Evolutionary conservation across 148 eudicot species (phyloP).

Genomic region (Rhododendron vialii): DNA sequence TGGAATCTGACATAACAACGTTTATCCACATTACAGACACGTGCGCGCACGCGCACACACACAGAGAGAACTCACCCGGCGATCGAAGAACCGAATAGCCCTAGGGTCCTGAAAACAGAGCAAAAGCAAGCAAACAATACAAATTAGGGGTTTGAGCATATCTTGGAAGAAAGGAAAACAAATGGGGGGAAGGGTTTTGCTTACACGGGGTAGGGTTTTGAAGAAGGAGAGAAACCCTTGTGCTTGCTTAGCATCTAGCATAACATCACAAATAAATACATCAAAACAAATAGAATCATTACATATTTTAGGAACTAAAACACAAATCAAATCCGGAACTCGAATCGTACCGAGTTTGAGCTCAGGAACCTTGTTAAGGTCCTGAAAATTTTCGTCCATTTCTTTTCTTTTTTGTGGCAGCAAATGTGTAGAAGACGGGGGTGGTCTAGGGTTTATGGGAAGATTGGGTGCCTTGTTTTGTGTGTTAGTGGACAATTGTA

Average conservation of each 20-base stretch:
- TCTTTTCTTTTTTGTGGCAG: background rate
- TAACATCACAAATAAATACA: background rate
- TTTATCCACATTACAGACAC: background rate
- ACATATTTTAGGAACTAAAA: background rate
- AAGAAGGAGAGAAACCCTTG: conserved; percentile 95
- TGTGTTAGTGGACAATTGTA: background rate
- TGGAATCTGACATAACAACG: background rate
- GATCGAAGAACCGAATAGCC: conserved; percentile 83
- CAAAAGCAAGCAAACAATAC: conserved; percentile 7
- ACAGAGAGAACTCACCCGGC: conserved; percentile 54
- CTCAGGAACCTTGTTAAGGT: conserved; percentile 79
- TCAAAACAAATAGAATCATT: background rate
- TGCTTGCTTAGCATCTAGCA: conserved; percentile 84
- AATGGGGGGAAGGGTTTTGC: conserved; percentile 3
- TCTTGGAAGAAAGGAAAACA: background rate
- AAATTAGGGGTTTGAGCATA: background rate
- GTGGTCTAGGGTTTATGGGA: conserved; percentile 15
- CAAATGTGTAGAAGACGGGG: background rate
- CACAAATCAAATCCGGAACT: background rate
- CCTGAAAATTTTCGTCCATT: conserved; percentile 60
- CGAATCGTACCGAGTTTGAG: conserved; percentile 72
- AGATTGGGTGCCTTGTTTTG: too few relatives aligned
- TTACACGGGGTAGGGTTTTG: conserved; percentile 70
- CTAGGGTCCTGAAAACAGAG: conserved; percentile 59
- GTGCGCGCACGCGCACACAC: background rate